These are phyloP conservation scores for Arthrobotrys sphaeroides DNA, from an alignment of 2,329 filamentous ascomycete species.

Conservation along the genomic window DNA sequence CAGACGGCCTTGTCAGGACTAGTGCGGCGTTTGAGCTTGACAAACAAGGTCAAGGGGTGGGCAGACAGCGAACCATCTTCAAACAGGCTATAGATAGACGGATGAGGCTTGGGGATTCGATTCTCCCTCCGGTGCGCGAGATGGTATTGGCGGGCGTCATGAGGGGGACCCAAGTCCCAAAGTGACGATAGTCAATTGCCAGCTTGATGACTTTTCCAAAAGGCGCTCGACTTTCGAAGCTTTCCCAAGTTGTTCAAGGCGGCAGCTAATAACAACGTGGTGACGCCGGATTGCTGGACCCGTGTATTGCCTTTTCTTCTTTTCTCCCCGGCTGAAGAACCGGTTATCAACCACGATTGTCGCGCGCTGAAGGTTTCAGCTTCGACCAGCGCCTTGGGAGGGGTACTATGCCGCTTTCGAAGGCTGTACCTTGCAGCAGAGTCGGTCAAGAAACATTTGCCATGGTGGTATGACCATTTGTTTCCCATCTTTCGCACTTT, in stretches of 20 bases:
- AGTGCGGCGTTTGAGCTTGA: conserved; percentile 14
- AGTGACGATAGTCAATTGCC: neutral
- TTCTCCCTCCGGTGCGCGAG: neutral
- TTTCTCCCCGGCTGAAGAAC: conserved; percentile 13
- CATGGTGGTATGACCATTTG: neutral
- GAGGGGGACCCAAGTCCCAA: neutral
- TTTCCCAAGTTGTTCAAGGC: neutral
- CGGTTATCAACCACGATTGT: conserved; percentile 36
- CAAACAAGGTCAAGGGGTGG: conserved; percentile 14
- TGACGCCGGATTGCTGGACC: neutral
- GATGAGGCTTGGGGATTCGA: conserved; percentile 11
- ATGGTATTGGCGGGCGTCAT: conserved; percentile 20
- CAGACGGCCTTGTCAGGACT: conserved; percentile 13
- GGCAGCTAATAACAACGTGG: neutral
- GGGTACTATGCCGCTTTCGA: conserved; percentile 12
- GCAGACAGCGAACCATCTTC: conserved; percentile 16
- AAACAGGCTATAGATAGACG: conserved; percentile 45
- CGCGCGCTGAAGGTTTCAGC: conserved; percentile 53
- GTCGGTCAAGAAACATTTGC: conserved; percentile 10
- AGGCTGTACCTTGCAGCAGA: conserved; percentile 10
- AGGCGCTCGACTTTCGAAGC: neutral
- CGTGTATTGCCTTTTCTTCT: conserved; percentile 1
- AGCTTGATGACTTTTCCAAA: conserved; percentile 1
- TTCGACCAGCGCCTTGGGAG: conserved; percentile 41
- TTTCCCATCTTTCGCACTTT: conserved; percentile 15